Evolutionary conservation across 1,284 basidiomycete species (phyloP), one percentile per base, ranked within the genome.

Genomic region (Vanrija pseudolonga): DNA sequence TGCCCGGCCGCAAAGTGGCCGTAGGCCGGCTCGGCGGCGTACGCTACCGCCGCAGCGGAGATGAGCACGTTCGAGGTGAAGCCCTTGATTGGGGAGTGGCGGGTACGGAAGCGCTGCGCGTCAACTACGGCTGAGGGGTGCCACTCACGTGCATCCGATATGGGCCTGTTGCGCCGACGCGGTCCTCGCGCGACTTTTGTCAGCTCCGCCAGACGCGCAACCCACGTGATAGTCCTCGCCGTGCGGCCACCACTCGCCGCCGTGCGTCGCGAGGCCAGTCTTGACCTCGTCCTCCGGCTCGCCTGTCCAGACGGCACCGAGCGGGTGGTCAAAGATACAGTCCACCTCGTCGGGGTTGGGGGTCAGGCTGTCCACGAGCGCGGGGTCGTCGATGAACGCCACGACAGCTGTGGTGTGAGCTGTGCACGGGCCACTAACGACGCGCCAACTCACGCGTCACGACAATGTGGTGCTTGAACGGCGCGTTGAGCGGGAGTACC

Each of bases 41-140:
- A 87, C 0, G 83, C 85, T 26, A 87, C 76, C 36, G 81, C 72
- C 0, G 85, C 85, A 0, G 80, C 78, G 48, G 77, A 74, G 46
- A 88, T 87, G 82, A 88, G 66, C 87, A 93, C 86, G 61, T 92
- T 88, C 1, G 89, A 80, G 0, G 89, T 91, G 2, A 92, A 75
- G 0, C 90, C 90, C 67, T 89, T 89, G 60, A 92, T 81, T 0
- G 89, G 84, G 7, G 88, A 89, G 2, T 86, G 85, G 0, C 78
- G 79, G 3, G 85, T 85, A 40, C 87, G 81, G 66, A 92, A 86
- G 14, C 89, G 84, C 73, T 90, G 85, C 45, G 9, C 85, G 81
- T 64, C 88, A 90, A 52, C 41, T 56, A 15, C 78, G 76, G 44
- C 79, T 76, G 9, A 41, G 40, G 3, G 32, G 4, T 47, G 15